Evolutionary conservation across 1,284 basidiomycete genomes (phyloP), one percentile per base, ranked within the genome.

Genomic region (Trichosporon sp.): DNA sequence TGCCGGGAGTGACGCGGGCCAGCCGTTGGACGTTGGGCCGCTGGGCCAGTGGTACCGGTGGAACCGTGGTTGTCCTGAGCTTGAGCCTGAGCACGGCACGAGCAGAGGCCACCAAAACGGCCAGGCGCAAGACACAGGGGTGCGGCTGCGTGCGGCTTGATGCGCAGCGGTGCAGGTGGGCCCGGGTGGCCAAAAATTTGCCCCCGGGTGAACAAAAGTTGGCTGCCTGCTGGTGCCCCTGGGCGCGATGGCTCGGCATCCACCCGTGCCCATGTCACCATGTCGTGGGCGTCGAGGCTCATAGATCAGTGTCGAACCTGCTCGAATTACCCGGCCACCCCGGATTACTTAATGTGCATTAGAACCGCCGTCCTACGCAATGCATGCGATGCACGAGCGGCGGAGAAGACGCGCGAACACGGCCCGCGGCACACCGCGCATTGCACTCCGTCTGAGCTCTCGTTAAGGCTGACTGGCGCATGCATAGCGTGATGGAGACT

Each of bases 251-350:
- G 51, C 51, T 54, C 51, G 51, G 51, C 51, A 26, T 54, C 51
- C 51, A 54, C 38, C 35, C 35, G 35, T 37, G 26, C 26, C 26
- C 5, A 38, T 38, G 37, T 38, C 37, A 38, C 37, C 37, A 38
- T 10, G 35, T 37, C 35, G 35, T 37, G 2, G 4, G n/a, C 8
- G 21, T 32, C 59, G 59, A 35, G 59, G 10, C 31, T 35, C 59
- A 63, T 63, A 35, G 59, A 63, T 63, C 59, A 63, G 59, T 63
- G 32, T 63, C 59, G 59, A 63, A 63, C 59, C 32, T 63, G 59
- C 59, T 63, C 59, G 59, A 63, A 63, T 35, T 63, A 63, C 59
- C 59, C 59, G 59, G 59, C n/a, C 59, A 16, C 59, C 32, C 59
- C 59, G 32, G 32, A 63, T 35, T n/a, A 32, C 32, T 37, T 37